Percentiles rank a stretch among this genome's conserved stretches.
phyloP scores from a whole-genome alignment of 1,284 basidiomycete species.

The Apiotrichum siamense region DNA sequence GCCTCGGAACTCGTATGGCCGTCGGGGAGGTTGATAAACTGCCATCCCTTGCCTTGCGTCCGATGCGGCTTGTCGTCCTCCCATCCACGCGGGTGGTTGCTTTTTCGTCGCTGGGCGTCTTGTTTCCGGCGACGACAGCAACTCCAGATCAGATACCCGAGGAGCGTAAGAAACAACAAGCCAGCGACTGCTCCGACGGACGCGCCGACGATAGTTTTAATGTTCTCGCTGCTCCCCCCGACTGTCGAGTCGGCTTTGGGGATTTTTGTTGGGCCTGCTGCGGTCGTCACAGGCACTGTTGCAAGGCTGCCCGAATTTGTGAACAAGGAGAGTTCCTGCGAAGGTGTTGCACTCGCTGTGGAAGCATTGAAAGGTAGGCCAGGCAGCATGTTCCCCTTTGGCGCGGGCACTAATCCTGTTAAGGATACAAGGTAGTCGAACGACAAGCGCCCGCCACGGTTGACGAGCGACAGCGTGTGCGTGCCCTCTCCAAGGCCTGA shows the following conservation, averaged over 20 bases:
- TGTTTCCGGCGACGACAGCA: slow-evolving; percentile 3
- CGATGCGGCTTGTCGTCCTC: slow-evolving; percentile 8
- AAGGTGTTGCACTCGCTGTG: too few species aligned
- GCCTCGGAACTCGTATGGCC: background rate
- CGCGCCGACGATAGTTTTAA: slow-evolving; percentile 1
- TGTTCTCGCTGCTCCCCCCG: background rate
- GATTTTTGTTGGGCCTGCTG: too few species aligned
- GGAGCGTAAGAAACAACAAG: slow-evolving; percentile 4
- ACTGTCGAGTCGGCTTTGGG: too few species aligned
- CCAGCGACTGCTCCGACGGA: slow-evolving; percentile 7
- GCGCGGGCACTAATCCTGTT: slow-evolving; percentile 3
- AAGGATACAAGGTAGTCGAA: slow-evolving; percentile 29
- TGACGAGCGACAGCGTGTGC: slow-evolving; percentile 26
- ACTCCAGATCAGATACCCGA: slow-evolving; percentile 10
- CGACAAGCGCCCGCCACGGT: slow-evolving; percentile 22
- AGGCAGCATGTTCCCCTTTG: background rate
- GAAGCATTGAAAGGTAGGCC: too few species aligned
- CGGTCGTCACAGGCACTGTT: too few species aligned
- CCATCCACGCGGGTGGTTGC: background rate
- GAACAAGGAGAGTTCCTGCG: too few species aligned
- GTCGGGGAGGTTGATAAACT: slow-evolving; percentile 3
- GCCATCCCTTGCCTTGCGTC: slow-evolving; percentile 10
- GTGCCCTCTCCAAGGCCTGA: slow-evolving; percentile 18
- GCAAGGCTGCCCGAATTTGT: too few species aligned
- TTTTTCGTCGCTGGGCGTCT: too few species aligned